Base-by-base conservation (phyloP, 2,329 filamentous ascomycete genomes). In the Daldinia eschscholtzii region DNA sequence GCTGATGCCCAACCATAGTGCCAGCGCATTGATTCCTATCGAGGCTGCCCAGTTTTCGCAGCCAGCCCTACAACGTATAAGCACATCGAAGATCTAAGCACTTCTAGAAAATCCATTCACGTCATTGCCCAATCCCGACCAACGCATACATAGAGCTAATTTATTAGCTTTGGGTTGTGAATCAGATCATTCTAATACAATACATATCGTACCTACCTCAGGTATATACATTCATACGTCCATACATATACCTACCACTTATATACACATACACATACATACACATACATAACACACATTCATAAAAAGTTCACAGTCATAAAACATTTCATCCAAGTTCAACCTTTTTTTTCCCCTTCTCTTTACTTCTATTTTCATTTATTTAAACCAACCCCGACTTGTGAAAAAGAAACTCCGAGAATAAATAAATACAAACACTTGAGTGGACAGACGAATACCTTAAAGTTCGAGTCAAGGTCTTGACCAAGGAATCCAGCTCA, bases 1-100 rank as follows among this genome's bases (percentile, higher is more conserved):
- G 62, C 67, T 74, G 72, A 70, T 73, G 76, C 76, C 76, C 76
- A 78, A 78, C 76, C 75, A 76, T 60, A 75, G 75, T 78, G 76
- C 76, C 76, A 78, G 74, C 76, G 74, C 76, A 78, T 76, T 72
- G 65, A 70, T 71, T 67, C 65, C 68, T 70, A 65, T 71, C 67
- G 61, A 72, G 70, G 71, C 72, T 71, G 74, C 74, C 71, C 71
- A 70, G 70, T 68, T 67, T 68, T 62, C 61, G 52, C 50, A 50
- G 66, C 61, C 70, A 72, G 65, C 70, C 68, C 65, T 72, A 70
- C 67, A 67, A 68, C 55, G 70, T 67, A 65, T 70, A 72, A 71
- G 57, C 61, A 61, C 65, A 72, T 71, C 68, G 65, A 67, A 69
- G 65, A 69, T 69, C 68, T 67, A 57, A 67, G 61, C 62, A 67